Conservation (phyloP, 139 green algal genomes). For the Gonium pectorale region DNA sequence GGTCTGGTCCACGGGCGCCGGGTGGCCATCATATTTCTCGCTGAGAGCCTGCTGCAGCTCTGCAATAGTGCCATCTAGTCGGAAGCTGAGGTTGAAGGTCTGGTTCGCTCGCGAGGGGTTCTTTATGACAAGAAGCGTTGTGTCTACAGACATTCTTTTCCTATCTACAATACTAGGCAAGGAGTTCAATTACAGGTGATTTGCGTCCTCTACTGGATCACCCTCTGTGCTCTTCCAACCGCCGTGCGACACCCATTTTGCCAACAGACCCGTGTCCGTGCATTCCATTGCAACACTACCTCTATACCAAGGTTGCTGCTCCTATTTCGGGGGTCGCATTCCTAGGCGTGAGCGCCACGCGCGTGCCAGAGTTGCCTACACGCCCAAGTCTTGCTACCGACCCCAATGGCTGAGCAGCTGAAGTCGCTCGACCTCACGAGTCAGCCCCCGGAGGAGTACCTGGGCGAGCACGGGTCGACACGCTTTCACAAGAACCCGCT, state of each 20-base stretch:
- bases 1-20: conserved; percentile 47
- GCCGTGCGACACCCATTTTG: no score
- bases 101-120: conserved; percentile 37
- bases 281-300: no score
- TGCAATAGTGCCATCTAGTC: conserved; percentile 40
- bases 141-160: conserved; percentile 56
- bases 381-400: no score
- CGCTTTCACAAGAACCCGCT: neutral
- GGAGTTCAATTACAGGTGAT: neutral
- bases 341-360: no score
- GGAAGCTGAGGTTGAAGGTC: conserved; percentile 36
- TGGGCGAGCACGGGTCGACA: neutral
- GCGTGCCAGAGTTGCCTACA: no score
- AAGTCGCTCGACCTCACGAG: neutral
- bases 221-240: no score
- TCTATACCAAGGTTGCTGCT: no score
- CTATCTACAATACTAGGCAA: no score
- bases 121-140: conserved; percentile 59
- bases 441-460: neutral
- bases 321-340: no score
- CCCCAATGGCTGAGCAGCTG: no score
- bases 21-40: conserved; percentile 48
- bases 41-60: conserved; percentile 47
- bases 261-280: no score
- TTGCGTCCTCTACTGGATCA: no score